These are phyloP conservation scores for Chlamydomonas incerta DNA, from an alignment of 139 green algal species.

Conservation along the genomic window DNA sequence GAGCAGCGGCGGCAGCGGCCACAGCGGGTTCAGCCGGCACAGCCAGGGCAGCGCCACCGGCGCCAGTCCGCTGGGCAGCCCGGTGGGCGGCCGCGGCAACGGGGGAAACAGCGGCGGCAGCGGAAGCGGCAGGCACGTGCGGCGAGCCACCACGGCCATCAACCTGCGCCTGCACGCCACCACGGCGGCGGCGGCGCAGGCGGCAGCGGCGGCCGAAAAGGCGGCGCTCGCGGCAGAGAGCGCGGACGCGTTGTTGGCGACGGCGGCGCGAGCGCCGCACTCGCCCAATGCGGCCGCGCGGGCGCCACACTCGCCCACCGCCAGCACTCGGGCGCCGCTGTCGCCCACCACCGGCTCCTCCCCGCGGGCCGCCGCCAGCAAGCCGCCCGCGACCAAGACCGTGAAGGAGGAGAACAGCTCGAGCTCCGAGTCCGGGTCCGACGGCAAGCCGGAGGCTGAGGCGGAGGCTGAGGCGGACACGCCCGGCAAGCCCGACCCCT, in stretches of 20 bases:
- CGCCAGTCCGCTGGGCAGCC: not conserved
- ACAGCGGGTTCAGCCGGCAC: not conserved
- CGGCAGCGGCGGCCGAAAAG: not conserved
- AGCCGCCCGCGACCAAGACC: too few species aligned
- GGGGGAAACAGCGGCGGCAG: too few species aligned
- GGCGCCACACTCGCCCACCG: too few species aligned
- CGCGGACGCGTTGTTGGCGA: too few species aligned
- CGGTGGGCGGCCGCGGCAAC: too few species aligned
- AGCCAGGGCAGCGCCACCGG: not conserved
- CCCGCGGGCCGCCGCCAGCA: too few species aligned
- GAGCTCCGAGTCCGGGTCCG: not conserved
- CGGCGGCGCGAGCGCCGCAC: too few species aligned
- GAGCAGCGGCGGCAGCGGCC: too few species aligned
- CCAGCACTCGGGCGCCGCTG: too few species aligned
- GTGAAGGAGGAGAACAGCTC: too few species aligned
- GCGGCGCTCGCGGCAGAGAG: not conserved
- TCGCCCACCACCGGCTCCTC: too few species aligned
- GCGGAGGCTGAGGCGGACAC: not conserved
- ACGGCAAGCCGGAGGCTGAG: not conserved
- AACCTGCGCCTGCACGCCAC: slow-evolving; percentile 23
- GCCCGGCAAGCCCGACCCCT: not conserved
- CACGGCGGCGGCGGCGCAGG: slow-evolving; percentile 30
- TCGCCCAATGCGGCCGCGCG: too few species aligned
- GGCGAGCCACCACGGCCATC: not conserved
- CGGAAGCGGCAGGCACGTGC: not conserved